Evolutionary conservation across 2,329 filamentous ascomycete species (phyloP), one percentile per base, ranked within the genome.

Genomic region (Fusarium aywerte): DNA sequence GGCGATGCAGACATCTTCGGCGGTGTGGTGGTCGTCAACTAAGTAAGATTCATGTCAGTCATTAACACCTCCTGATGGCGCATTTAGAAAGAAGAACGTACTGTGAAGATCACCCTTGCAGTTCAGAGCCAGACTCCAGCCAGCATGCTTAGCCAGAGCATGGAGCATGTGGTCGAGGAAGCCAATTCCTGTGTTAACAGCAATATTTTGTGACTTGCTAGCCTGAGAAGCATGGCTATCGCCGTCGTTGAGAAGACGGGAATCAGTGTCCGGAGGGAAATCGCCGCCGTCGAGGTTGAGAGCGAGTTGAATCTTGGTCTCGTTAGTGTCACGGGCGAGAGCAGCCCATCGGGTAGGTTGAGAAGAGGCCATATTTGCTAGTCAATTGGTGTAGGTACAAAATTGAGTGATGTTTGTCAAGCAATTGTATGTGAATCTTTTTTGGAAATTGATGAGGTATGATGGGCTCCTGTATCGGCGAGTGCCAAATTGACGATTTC

Each of bases 151-250:
- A 49, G 96, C 92, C 55, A 98, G 86, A 7, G 96, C 96, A 80
- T 99, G 96, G 49, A 98, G 86, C 95, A 99, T 98, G 84, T 99
- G 96, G 82, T 99, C 96, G 57, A 99, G 85, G 81, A 99, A 99
- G 61, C 96, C 96, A 79, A 99, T 97, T 68, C 96, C 96, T 0
- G 95, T 97, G 84, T 92, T 90, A 70, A 98, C 85, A 76, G 88
- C 88, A 77, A 98, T 97, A 62, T 88, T 89, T 80, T 98, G 96
- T 39, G 90, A 92, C 71, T 90, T 89, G 71, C 92, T 95, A 68
- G 89, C 84, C 80, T 99, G 95, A 2, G 90, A 90, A 29, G 96
- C 95, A 78, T 99, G 96, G 57, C 84, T 84, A 61, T 87, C 87
- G 33, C 79, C 81, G 20, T 70, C 73, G 16, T 84, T 80, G 67